These are phyloP conservation scores for Panellus pusillus DNA, from an alignment of 768 basidiomycete species.

Conservation along the genomic window DNA sequence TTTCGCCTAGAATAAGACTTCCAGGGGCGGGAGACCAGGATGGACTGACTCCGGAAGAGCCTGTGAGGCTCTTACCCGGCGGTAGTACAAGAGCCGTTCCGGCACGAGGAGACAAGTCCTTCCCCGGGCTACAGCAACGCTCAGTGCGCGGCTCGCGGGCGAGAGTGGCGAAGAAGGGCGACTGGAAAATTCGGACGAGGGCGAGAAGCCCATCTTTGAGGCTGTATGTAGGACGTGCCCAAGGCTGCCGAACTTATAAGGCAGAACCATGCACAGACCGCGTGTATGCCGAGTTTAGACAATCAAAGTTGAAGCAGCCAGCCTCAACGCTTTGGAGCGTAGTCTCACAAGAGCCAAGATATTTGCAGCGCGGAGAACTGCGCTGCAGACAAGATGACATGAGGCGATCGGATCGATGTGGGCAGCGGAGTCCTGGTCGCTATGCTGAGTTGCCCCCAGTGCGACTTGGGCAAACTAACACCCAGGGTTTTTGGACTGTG, in stretches of 20 bases:
- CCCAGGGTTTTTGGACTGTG: too few relatives aligned
- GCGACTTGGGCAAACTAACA: too few relatives aligned
- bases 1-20: slow-evolving; percentile 13
- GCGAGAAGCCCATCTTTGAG: neutral
- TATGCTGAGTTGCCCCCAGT: too few relatives aligned
- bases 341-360: too few relatives aligned
- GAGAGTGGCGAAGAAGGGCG: slow-evolving; percentile 17
- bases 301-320: slow-evolving; percentile 1
- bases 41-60: slow-evolving; percentile 17
- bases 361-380: too few relatives aligned
- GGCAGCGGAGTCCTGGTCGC: too few relatives aligned
- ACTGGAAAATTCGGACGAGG: slow-evolving; percentile 9
- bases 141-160: too few relatives aligned
- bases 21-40: slow-evolving; percentile 20
- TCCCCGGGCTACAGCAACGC: slow-evolving; percentile 13
- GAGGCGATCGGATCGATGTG: too few relatives aligned
- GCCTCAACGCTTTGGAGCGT: neutral
- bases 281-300: slow-evolving; percentile 13
- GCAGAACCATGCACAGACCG: slow-evolving; percentile 18
- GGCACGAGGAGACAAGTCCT: slow-evolving; percentile 18
- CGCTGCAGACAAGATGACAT: too few relatives aligned
- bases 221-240: neutral
- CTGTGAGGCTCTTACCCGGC: slow-evolving; percentile 9
- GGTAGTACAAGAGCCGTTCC: slow-evolving; percentile 13
- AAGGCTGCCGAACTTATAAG: slow-evolving; percentile 11